Percentiles rank a stretch among this genome's conserved stretches.
Conservation (phyloP, 495 filamentous ascomycete genomes). For the Penicillium flavigenum region DNA sequence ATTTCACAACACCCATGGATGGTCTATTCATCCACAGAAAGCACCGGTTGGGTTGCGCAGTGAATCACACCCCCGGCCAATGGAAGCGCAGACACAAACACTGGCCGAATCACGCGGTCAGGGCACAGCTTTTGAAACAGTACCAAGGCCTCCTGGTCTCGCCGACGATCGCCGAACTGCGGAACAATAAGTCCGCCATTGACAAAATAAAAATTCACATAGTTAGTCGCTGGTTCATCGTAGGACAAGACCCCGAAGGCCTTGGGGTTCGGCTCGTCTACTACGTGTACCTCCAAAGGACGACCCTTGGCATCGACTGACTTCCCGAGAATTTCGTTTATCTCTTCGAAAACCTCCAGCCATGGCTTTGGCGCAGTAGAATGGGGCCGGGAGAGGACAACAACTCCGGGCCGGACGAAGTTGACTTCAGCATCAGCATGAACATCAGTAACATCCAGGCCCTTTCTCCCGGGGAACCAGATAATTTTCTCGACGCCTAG, state of each 20-base stretch:
- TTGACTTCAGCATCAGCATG: constrained; percentile 26
- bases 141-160: constrained; percentile 19
- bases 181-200: constrained; percentile 28
- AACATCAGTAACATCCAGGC: constrained; percentile 25
- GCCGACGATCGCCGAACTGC: constrained; percentile 20
- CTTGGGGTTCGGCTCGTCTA: constrained; percentile 21
- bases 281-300: constrained; percentile 17
- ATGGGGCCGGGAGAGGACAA: constrained; percentile 23
- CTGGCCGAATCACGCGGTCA: constrained; percentile 11
- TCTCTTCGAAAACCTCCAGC: constrained; percentile 19
- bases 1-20: background rate
- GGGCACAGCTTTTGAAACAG: constrained; percentile 16
- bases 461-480: constrained; percentile 26
- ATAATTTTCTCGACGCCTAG: constrained; percentile 27
- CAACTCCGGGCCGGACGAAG: constrained; percentile 24
- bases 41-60: constrained; percentile 25
- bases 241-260: constrained; percentile 2
- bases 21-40: background rate
- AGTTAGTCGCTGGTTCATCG: constrained; percentile 21
- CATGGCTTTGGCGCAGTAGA: constrained; percentile 4
- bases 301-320: constrained; percentile 22
- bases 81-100: constrained; percentile 15
- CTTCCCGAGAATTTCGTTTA: constrained; percentile 10
- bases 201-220: constrained; percentile 32
- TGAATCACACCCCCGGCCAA: constrained; percentile 24